Evolutionary conservation across 805 yeast species (phyloP).

Genomic region (Yarrowia osloensis): DNA sequence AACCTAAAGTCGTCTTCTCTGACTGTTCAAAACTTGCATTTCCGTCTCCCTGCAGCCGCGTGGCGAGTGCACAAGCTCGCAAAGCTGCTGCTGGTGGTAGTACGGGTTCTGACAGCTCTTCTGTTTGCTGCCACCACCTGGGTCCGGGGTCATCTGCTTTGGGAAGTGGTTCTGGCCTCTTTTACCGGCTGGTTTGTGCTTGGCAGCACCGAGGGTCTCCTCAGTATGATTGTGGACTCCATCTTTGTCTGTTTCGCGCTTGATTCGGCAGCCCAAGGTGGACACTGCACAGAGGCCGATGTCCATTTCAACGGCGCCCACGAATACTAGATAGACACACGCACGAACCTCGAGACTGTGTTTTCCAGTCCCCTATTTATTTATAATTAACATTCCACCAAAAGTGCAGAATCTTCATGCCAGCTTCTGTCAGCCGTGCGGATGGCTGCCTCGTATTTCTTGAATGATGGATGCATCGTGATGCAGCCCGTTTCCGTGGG

Average conservation of each 20-base stretch:
- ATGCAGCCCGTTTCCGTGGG: background rate
- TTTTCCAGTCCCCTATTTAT: slow-evolving; percentile 8
- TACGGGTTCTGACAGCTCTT: slow-evolving; percentile 44
- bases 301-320: slow-evolving; percentile 31
- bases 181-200: slow-evolving; percentile 48
- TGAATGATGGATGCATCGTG: background rate
- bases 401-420: too few species aligned
- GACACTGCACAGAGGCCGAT: slow-evolving; percentile 42
- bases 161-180: slow-evolving; percentile 45
- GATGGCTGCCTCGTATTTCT: background rate
- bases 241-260: slow-evolving; percentile 44
- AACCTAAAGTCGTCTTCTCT: slow-evolving; percentile 43
- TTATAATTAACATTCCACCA: slow-evolving; percentile 15
- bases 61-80: slow-evolving; percentile 45
- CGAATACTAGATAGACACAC: background rate
- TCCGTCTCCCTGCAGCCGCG: slow-evolving; percentile 33
- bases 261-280: slow-evolving; percentile 38
- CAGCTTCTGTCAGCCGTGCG: background rate
- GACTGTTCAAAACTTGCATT: slow-evolving; percentile 35
- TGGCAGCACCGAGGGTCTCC: slow-evolving; percentile 48
- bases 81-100: slow-evolving; percentile 44
- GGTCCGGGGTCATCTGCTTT: slow-evolving; percentile 44
- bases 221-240: slow-evolving; percentile 44
- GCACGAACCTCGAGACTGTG: background rate
- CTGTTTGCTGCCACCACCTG: slow-evolving; percentile 45